Base-by-base conservation (phyloP, 1,284 basidiomycete species). In the Trichosporon sp. region DNA sequence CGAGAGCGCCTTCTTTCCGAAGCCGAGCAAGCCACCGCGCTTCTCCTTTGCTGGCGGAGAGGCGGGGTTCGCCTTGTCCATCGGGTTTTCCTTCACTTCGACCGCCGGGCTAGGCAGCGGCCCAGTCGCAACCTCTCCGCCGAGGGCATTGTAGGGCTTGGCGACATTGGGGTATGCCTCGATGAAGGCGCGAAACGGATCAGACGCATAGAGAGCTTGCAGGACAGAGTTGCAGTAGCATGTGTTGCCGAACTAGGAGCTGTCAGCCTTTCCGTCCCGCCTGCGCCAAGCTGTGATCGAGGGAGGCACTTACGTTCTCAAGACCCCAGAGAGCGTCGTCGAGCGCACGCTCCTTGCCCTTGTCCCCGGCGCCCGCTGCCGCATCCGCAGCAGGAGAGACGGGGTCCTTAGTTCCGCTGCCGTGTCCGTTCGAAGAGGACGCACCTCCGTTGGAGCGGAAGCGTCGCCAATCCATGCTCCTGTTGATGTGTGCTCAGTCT, bases 161-260 rank as follows among this genome's bases (percentile, higher is more conserved):
- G 66, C 66, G 13, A 72, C 65, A 63, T 77, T 73, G 25, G 83
- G 79, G 65, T 86, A 84, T 58, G 87, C 84, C 57, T 86, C 83
- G 67, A 92, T 81, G 64, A 90, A 88, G 49, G 90, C 86, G 40
- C 90, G 84, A 74, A 93, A 91, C 0, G 90, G 89, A n/a, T 84
- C 79, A 70, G 90, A 91, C 70, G 89, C 90, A 81, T 97, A 99
- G 61, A 99, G 86, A 0, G 95, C 89, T 79, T 99, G 95, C 10
- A 99, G 85, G 29, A 99, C 92, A 16, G 95, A 98, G 81, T 98
- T 99, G 82, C 91, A 94, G 80, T 99, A 99, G 82, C 90, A 91
- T 32, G 89, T 91, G 78, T 91, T 91, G 52, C 89, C 89, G 80
- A 90, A 90, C 88, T 90, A 63, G 33, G 34, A 25, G 21, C 9